Evolutionary conservation across 73 alveolate species (phyloP).

Genomic region (Tetrahymena borealis): DNA sequence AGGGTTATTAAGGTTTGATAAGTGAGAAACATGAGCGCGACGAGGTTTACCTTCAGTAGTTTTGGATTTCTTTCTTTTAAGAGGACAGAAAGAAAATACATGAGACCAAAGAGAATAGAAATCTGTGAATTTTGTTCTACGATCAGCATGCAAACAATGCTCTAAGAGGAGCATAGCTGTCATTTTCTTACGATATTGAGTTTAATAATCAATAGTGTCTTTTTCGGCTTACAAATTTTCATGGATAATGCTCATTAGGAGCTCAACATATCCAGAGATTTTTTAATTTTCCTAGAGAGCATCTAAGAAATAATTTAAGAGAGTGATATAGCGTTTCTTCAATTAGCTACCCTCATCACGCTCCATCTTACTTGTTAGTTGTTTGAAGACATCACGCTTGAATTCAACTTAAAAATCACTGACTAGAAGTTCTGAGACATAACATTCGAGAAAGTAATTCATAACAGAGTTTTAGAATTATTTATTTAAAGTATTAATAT

Average conservation of each 20-base stretch:
- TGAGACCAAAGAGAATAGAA: background rate
- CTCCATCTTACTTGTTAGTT: background rate
- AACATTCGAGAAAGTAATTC: background rate
- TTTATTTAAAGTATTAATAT: background rate
- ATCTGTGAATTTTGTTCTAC: background rate
- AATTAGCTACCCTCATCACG: background rate
- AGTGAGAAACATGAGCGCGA: background rate
- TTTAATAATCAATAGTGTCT: background rate
- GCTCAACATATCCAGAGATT: background rate
- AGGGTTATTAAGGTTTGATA: background rate
- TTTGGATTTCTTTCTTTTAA: background rate
- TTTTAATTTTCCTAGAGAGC: background rate
- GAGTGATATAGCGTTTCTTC: background rate
- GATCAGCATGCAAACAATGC: background rate
- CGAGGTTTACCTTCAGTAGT: background rate
- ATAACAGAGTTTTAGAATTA: background rate
- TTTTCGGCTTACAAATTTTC: background rate
- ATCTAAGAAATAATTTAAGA: background rate
- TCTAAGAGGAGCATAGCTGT: background rate
- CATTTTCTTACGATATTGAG: background rate
- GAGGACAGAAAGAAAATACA: background rate
- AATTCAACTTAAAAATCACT: background rate
- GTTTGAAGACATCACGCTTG: background rate
- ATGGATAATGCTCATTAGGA: background rate
- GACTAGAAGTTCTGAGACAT: background rate